These are phyloP conservation scores for Volvariella surrecta DNA, from an alignment of 1,284 basidiomycete genomes.

Conservation along the genomic window DNA sequence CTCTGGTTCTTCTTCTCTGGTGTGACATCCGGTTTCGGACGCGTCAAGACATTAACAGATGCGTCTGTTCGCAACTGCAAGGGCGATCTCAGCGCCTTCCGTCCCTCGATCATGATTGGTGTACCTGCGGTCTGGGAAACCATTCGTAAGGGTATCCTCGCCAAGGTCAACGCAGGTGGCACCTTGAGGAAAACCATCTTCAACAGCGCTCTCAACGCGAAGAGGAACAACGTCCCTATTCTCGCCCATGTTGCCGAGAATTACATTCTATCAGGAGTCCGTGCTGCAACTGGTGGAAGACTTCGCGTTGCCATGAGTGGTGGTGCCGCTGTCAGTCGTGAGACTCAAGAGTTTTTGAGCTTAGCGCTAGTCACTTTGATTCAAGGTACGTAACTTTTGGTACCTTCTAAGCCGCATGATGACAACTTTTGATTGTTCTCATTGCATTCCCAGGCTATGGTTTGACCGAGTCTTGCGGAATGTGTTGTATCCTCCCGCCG, in stretches of 20 bases:
- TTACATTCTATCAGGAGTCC: conserved; percentile 70
- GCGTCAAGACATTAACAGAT: conserved; percentile 95
- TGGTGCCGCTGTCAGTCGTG: conserved; percentile 77
- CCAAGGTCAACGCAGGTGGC: conserved; percentile 68
- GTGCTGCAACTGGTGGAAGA: conserved; percentile 80
- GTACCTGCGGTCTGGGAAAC: conserved; percentile 91
- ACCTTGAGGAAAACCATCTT: conserved; percentile 68
- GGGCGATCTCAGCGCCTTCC: conserved; percentile 81
- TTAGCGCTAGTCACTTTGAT: conserved; percentile 75
- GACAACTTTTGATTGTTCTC: conserved; percentile 4
- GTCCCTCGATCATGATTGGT: conserved; percentile 82
- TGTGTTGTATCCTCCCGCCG: conserved; percentile 78
- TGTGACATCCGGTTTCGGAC: conserved; percentile 80
- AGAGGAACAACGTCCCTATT: conserved; percentile 61
- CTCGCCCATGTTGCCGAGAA: conserved; percentile 65
- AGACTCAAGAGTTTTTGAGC: conserved; percentile 89
- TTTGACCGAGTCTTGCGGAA: conserved; percentile 88
- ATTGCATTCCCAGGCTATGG: conserved; percentile 86
- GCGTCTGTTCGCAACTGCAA: conserved; percentile 83
- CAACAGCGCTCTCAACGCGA: conserved; percentile 58
- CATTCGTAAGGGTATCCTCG: conserved; percentile 88
- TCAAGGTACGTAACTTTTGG: no score
- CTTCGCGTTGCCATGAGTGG: conserved; percentile 77
- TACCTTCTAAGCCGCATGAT: conserved; percentile 17
- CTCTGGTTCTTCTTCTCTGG: conserved; percentile 57